Evolutionary conservation across 148 eudicot genomes (phyloP).

Genomic region (Suaeda aralocaspica): DNA sequence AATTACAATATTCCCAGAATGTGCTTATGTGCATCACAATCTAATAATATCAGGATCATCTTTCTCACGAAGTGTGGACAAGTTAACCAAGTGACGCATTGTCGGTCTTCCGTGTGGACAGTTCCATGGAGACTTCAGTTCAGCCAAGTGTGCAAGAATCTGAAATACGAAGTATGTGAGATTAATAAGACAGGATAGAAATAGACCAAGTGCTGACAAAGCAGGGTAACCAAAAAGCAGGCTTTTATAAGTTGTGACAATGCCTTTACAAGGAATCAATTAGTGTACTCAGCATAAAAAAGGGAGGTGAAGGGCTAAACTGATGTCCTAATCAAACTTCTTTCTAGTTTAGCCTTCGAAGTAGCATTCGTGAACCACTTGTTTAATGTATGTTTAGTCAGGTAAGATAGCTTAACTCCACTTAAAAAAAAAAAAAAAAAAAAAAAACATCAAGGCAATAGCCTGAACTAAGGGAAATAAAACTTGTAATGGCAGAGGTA

Average conservation of each 20-base stretch:
- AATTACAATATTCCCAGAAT: not conserved
- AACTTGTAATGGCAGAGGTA: no score
- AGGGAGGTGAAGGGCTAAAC: not conserved
- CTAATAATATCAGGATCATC: conserved; percentile 13
- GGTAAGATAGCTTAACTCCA: no score
- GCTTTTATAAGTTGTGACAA: not conserved
- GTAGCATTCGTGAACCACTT: no score
- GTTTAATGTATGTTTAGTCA: no score
- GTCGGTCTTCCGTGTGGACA: conserved; percentile 99
- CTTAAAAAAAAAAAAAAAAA: no score
- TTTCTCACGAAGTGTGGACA: conserved; percentile 36
- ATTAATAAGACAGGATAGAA: not conserved
- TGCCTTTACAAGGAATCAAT: not conserved
- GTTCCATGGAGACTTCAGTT: conserved; percentile 95
- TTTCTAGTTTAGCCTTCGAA: no score
- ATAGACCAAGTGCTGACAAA: not conserved
- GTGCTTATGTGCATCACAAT: conserved; percentile 7
- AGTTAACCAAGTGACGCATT: conserved; percentile 90
- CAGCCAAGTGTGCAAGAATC: conserved; percentile 79
- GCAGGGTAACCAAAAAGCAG: not conserved
- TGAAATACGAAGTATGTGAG: conserved; percentile 28
- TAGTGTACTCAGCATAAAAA: not conserved
- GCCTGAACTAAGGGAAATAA: no score
- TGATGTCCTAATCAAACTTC: no score
- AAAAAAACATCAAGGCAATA: no score